Percentiles rank a stretch among this genome's conserved stretches.
phyloP scores from a whole-genome alignment of 2,329 filamentous ascomycete species.

The Botrytis sinoallii region DNA sequence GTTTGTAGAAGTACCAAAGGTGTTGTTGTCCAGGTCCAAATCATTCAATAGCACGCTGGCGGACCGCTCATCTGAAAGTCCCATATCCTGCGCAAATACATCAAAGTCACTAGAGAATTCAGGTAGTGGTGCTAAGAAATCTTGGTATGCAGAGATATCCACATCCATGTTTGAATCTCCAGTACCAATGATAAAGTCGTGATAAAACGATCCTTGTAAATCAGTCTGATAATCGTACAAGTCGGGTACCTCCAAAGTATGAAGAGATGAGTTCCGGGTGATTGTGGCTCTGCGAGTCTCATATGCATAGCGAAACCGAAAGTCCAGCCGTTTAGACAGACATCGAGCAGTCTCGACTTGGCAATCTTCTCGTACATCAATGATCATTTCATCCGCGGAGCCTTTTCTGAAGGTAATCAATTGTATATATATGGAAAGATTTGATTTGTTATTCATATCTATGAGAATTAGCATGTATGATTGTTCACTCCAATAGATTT shows the following conservation, averaged over 20 bases:
- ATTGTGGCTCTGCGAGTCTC: slow-evolving; percentile 2
- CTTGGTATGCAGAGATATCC: background rate
- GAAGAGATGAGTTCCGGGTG: background rate
- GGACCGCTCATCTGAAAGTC: background rate
- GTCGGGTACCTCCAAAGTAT: background rate
- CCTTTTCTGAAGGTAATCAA: slow-evolving; percentile 24
- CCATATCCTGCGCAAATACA: background rate
- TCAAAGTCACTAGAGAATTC: background rate
- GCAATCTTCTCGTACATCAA: slow-evolving; percentile 16
- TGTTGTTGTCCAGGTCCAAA: background rate
- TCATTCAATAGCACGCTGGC: background rate
- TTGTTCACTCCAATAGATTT: background rate
- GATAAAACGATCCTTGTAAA: background rate
- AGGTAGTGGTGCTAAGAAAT: background rate
- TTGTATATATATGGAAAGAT: slow-evolving; percentile 22
- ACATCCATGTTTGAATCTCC: background rate
- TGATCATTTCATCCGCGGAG: background rate
- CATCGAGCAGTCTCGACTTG: slow-evolving; percentile 2
- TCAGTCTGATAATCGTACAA: background rate
- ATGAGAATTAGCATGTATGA: slow-evolving; percentile 5
- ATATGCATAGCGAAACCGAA: background rate
- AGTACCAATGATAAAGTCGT: background rate
- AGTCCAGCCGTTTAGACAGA: background rate
- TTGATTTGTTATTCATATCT: slow-evolving; percentile 25
- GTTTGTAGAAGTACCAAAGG: background rate